These are phyloP conservation scores for Ganoderma lucidum DNA, from an alignment of 1,284 basidiomycete genomes.

Conservation along the genomic window DNA sequence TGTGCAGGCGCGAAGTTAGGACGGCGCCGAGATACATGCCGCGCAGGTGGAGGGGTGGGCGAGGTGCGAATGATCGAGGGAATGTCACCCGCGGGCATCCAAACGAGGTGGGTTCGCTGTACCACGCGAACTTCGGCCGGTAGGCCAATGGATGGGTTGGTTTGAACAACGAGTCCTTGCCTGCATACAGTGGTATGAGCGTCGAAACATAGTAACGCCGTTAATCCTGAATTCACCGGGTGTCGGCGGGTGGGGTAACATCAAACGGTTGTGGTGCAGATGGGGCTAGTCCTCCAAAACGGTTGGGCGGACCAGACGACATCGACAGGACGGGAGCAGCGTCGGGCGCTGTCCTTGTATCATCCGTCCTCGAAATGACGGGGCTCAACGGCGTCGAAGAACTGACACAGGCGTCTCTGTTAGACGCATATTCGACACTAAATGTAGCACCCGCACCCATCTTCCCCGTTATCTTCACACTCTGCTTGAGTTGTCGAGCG, in stretches of 20 bases:
- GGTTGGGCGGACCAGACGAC: not conserved
- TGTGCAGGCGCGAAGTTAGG: not conserved
- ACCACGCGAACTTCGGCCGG: not conserved
- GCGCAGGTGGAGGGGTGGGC: not conserved
- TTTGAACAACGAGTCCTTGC: not conserved
- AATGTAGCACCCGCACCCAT: not conserved
- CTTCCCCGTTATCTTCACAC: not conserved
- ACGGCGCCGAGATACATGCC: not conserved
- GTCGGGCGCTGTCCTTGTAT: not conserved
- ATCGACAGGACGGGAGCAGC: not conserved
- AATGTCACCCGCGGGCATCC: not conserved
- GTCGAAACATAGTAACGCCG: not conserved
- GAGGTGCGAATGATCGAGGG: not conserved
- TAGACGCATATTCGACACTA: not conserved
- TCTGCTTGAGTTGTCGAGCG: not conserved
- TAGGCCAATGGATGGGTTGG: not conserved
- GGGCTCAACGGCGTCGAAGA: not conserved
- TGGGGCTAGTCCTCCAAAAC: not conserved
- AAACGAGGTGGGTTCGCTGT: not conserved
- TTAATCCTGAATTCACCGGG: not conserved
- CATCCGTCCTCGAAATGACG: not conserved
- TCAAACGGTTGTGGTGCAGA: not conserved
- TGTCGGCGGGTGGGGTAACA: not conserved
- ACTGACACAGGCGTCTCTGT: not conserved
- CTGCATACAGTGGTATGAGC: not conserved